Evolutionary conservation across 2,329 filamentous ascomycete species (phyloP).

Genomic region (Sclerotinia borealis): DNA sequence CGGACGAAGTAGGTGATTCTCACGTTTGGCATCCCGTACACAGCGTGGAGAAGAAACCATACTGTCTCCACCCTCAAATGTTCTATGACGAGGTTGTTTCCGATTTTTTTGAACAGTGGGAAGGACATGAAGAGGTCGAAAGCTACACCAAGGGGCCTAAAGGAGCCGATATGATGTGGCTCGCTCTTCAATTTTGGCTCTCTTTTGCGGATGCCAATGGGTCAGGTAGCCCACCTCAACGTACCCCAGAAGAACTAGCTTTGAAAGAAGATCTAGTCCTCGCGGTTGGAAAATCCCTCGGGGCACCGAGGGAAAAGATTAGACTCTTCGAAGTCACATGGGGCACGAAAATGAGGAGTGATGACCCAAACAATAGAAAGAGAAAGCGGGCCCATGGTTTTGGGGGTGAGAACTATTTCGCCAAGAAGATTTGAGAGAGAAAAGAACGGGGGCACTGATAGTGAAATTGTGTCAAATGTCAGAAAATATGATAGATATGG

Average conservation of each 20-base stretch:
- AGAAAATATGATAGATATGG: too few relatives aligned
- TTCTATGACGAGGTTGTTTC: too few relatives aligned
- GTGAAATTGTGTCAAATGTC: too few relatives aligned
- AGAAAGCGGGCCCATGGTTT: too few relatives aligned
- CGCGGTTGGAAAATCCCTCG: neutral
- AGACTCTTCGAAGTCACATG: neutral
- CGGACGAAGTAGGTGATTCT: too few relatives aligned
- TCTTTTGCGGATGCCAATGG: neutral
- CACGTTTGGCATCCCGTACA: too few relatives aligned
- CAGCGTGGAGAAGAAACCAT: too few relatives aligned
- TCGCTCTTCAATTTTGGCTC: neutral
- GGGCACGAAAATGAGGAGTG: neutral
- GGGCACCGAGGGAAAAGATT: neutral
- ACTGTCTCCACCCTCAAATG: too few relatives aligned
- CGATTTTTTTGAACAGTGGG: neutral
- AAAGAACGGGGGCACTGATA: too few relatives aligned
- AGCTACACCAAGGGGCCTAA: neutral
- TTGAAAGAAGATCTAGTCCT: neutral
- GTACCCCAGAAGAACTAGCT: neutral
- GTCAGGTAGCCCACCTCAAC: neutral
- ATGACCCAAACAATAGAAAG: too few relatives aligned
- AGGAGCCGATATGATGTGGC: neutral
- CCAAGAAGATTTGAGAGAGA: neutral
- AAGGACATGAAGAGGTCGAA: neutral
- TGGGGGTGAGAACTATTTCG: too few relatives aligned